Evolutionary conservation across 2,329 filamentous ascomycete genomes (phyloP), one percentile per base, ranked within the genome.

Genomic region (Phialophora expanda): DNA sequence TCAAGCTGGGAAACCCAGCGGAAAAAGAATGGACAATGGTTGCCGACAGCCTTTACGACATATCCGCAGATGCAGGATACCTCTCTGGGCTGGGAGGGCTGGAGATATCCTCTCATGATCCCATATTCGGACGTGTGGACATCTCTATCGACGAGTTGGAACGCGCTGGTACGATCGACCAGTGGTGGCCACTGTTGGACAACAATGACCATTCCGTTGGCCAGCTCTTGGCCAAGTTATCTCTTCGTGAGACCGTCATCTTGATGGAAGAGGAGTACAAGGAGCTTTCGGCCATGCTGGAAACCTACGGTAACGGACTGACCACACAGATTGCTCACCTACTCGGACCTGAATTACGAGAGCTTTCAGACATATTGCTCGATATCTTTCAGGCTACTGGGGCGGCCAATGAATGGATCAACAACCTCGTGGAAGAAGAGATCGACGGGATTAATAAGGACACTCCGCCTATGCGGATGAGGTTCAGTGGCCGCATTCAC

Each of bases 331-430:
- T 99, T 71, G 89, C 92, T 2, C 87, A 91, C 53, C 86, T 90
- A 63, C 83, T 97, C 62, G 90, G 92, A 0, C 60, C 65, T 14
- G 70, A 77, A 0, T 26, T 81, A 4, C 69, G 72, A 2, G 61
- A 70, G 1, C 71, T 76, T 0, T 67, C 70, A 14, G 64, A 69
- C 24, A 62, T 66, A 24, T 61, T 69, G 26, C 86, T 88, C 2
- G 96, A 98, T 75, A 96, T 99, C 60, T 99, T 94, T 73, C 95
- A 99, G 75, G 93, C 96, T 2, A 94, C 93, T 2, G 92, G 92
- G 0, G 87, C 87, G 44, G 90, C 91, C 2, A 85, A 86, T 51
- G 92, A 97, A 66, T 99, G 95, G 95, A 85, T 99, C 24, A 95
- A 92, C 83, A 89, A 92, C 2, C 82, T 99, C 48, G 91, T 97